Evolutionary conservation across 1,284 basidiomycete species (phyloP).

Genomic region (Bjerkandera adusta): DNA sequence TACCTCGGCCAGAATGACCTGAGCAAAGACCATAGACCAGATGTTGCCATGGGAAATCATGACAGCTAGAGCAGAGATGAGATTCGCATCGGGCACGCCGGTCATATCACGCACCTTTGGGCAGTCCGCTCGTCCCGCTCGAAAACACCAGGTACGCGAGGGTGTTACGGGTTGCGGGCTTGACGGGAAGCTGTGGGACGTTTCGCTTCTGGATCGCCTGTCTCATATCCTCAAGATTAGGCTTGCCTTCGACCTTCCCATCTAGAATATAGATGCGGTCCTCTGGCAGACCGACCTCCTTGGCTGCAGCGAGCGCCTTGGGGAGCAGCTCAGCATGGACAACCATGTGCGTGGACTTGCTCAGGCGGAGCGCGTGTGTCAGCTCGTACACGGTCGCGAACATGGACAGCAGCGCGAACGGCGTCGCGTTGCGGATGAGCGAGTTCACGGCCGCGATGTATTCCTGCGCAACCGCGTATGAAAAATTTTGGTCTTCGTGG

Average conservation of each 20-base stretch:
- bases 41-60: conserved; percentile 77
- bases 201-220: conserved; percentile 35
- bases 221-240: conserved; percentile 47
- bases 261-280: conserved; percentile 55
- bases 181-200: conserved; percentile 40
- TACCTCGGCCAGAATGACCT: conserved; percentile 27
- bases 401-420: conserved; percentile 61
- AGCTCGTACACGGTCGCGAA: conserved; percentile 69
- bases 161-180: conserved; percentile 50
- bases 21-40: conserved; percentile 46
- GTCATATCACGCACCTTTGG: conserved; percentile 55
- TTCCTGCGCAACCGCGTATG: conserved; percentile 41
- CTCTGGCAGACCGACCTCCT: conserved; percentile 46
- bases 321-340: conserved; percentile 53
- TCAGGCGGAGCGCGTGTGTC: conserved; percentile 50
- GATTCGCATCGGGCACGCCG: neutral
- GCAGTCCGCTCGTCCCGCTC: conserved; percentile 74
- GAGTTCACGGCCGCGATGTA: conserved; percentile 59
- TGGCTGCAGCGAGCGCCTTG: conserved; percentile 47
- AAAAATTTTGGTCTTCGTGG: neutral
- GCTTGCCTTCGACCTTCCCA: conserved; percentile 38
- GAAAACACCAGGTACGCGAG: conserved; percentile 75
- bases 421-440: conserved; percentile 52
- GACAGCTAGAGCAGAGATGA: conserved; percentile 44
- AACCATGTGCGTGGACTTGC: conserved; percentile 58